These are phyloP conservation scores for Paxillus ammoniavirescens DNA, from an alignment of 768 basidiomycete species.

Conservation along the genomic window DNA sequence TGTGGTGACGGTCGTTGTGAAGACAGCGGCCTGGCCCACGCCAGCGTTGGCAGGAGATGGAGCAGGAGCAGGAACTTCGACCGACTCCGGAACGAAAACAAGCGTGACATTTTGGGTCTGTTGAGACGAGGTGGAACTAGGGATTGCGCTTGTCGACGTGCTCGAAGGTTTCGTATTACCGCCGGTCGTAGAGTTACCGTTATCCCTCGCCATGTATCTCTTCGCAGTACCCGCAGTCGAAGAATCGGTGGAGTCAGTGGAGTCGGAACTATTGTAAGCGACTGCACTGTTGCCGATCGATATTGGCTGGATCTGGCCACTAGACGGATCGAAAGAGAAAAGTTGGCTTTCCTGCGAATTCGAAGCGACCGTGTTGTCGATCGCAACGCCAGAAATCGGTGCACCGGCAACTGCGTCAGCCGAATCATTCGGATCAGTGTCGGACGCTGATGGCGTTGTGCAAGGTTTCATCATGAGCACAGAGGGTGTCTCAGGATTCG, in stretches of 20 bases:
- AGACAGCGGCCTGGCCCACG: background rate
- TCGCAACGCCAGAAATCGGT: slow-evolving; percentile 6
- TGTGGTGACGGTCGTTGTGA: slow-evolving; percentile 26
- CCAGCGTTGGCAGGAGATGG: background rate
- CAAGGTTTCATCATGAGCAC: slow-evolving; percentile 53
- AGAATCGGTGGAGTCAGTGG: slow-evolving; percentile 7
- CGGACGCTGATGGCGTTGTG: background rate
- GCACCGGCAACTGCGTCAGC: background rate
- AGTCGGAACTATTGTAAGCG: slow-evolving; percentile 1
- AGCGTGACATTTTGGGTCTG: slow-evolving; percentile 44
- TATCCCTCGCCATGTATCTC: slow-evolving; percentile 8
- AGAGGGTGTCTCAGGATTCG: slow-evolving; percentile 45
- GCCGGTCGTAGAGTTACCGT: slow-evolving; percentile 4
- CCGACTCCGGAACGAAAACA: slow-evolving; percentile 45
- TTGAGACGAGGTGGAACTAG: slow-evolving; percentile 10
- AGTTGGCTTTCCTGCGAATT: slow-evolving; percentile 47
- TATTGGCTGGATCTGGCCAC: slow-evolving; percentile 53
- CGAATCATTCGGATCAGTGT: slow-evolving; percentile 3
- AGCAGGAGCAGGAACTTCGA: slow-evolving; percentile 24
- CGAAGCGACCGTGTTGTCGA: slow-evolving; percentile 4
- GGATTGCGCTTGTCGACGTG: slow-evolving; percentile 13
- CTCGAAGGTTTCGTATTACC: slow-evolving; percentile 12
- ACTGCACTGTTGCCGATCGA: slow-evolving; percentile 37
- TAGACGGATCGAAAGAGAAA: slow-evolving; percentile 53
- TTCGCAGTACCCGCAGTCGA: background rate